Percentiles rank a stretch among this genome's conserved stretches.
These are phyloP conservation scores for Lasiodiplodia sp. DNA, from an alignment of 2,329 filamentous ascomycete species.

Conservation along the genomic window DNA sequence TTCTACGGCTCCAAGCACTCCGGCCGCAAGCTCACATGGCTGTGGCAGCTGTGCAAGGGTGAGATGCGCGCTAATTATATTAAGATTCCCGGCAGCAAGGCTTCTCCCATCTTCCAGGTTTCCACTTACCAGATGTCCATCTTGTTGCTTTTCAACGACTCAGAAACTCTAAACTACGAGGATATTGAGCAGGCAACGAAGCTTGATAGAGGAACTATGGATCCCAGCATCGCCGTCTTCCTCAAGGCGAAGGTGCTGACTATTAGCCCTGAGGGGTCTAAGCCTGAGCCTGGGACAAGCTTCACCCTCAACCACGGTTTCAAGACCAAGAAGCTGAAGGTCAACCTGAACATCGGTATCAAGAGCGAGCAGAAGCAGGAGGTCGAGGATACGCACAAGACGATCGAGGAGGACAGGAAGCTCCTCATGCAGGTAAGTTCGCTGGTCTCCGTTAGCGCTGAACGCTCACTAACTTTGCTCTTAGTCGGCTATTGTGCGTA, in stretches of 20 bases:
- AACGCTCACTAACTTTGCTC: slow-evolving; percentile 41
- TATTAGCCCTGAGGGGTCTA: slow-evolving; percentile 74
- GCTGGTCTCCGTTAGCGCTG: neutral
- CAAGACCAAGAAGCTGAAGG: slow-evolving; percentile 97
- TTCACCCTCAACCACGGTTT: slow-evolving; percentile 93
- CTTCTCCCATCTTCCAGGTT: slow-evolving; percentile 95
- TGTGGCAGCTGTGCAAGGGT: slow-evolving; percentile 98
- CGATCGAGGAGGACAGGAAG: slow-evolving; percentile 97
- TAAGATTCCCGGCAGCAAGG: slow-evolving; percentile 74
- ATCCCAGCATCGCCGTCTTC: slow-evolving; percentile 84
- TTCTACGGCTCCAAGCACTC: slow-evolving; percentile 98
- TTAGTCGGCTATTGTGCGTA: slow-evolving; percentile 96
- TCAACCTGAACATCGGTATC: slow-evolving; percentile 94
- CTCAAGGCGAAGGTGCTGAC: slow-evolving; percentile 91
- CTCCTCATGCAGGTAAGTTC: slow-evolving; percentile 88
- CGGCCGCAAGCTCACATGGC: slow-evolving; percentile 94
- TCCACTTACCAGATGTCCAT: slow-evolving; percentile 99
- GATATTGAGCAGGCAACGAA: slow-evolving; percentile 85
- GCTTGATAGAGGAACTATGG: slow-evolving; percentile 80
- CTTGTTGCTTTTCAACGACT: slow-evolving; percentile 91
- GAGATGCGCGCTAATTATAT: slow-evolving; percentile 94
- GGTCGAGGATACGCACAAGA: slow-evolving; percentile 97
- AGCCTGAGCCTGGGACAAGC: slow-evolving; percentile 77
- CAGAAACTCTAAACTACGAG: slow-evolving; percentile 82
- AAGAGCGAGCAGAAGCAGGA: slow-evolving; percentile 97